Percentiles rank a stretch among this genome's conserved stretches.
Evolutionary conservation across 768 basidiomycete species (phyloP).

Genomic region (Termitomyces heimii): DNA sequence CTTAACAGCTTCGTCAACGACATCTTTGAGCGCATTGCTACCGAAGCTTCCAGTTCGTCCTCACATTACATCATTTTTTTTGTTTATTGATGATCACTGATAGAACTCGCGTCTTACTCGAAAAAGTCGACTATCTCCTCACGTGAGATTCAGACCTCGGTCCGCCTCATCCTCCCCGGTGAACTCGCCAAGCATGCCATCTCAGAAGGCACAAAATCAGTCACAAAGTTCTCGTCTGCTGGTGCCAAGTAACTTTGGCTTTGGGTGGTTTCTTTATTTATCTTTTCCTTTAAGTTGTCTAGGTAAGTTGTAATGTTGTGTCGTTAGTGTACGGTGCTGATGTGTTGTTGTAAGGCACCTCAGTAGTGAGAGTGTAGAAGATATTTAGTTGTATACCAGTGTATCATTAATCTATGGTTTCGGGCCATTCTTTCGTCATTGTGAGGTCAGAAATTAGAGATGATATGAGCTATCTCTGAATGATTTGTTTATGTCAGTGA

Average conservation of each 20-base stretch:
- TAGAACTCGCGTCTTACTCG: constrained; percentile 95
- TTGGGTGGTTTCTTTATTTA: not conserved
- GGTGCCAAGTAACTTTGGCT: constrained; percentile 39
- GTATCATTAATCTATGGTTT: constrained; percentile 11
- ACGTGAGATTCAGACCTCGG: constrained; percentile 95
- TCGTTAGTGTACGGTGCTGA: not conserved
- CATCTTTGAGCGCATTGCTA: constrained; percentile 90
- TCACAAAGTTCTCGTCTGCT: constrained; percentile 56
- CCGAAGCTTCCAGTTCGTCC: constrained; percentile 76
- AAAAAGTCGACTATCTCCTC: constrained; percentile 99
- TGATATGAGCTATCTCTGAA: no score
- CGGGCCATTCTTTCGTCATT: not conserved
- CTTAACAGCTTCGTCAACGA: constrained; percentile 92
- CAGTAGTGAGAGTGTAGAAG: constrained; percentile 11
- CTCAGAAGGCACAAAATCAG: constrained; percentile 77
- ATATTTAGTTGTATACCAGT: constrained; percentile 16
- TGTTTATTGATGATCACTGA: not conserved
- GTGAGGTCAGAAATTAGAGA: not conserved
- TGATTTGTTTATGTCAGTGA: no score
- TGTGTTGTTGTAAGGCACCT: not conserved
- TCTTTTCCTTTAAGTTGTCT: constrained; percentile 2
- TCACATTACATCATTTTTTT: not conserved
- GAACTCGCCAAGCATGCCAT: constrained; percentile 99
- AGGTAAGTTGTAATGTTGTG: not conserved
- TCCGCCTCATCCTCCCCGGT: constrained; percentile 93